Evolutionary conservation across 257 asterid genomes (phyloP).

Genomic region (Nicotiana undulata): DNA sequence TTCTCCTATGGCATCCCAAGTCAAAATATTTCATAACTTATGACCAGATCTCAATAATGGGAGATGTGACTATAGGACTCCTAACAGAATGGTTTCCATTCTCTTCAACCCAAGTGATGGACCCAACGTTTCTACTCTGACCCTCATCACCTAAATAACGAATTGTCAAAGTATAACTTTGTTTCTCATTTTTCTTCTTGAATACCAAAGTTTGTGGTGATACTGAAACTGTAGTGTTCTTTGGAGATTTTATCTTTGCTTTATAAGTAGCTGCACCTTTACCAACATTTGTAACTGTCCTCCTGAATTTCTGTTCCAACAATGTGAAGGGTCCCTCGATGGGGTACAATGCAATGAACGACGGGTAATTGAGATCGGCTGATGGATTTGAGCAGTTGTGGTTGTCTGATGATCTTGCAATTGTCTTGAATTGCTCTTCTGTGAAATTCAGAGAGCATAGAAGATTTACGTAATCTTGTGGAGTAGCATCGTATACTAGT

Average conservation of each 20-base stretch:
- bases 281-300: slow-evolving; percentile 20
- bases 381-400: slow-evolving; percentile 12
- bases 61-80: slow-evolving; percentile 1
- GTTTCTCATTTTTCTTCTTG: slow-evolving; percentile 12
- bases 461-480: slow-evolving; percentile 23
- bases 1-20: background rate
- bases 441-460: slow-evolving; percentile 23
- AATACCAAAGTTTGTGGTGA: slow-evolving; percentile 3
- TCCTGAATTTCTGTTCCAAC: slow-evolving; percentile 1
- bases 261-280: slow-evolving; percentile 8
- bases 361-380: slow-evolving; percentile 16
- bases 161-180: slow-evolving; percentile 13
- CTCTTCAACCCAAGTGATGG: slow-evolving; percentile 34
- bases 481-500: slow-evolving; percentile 15
- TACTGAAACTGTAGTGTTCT: slow-evolving; percentile 5
- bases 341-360: slow-evolving; percentile 10
- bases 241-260: slow-evolving; percentile 3
- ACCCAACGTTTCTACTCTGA: slow-evolving; percentile 20
- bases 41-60: background rate
- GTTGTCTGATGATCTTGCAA: slow-evolving; percentile 6
- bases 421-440: slow-evolving; percentile 3
- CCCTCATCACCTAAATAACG: background rate
- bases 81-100: slow-evolving; percentile 16
- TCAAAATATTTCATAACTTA: background rate
- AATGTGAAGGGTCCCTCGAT: background rate